These are phyloP conservation scores for Basidioascus undulatus DNA, from an alignment of 768 basidiomycete genomes.

Conservation along the genomic window DNA sequence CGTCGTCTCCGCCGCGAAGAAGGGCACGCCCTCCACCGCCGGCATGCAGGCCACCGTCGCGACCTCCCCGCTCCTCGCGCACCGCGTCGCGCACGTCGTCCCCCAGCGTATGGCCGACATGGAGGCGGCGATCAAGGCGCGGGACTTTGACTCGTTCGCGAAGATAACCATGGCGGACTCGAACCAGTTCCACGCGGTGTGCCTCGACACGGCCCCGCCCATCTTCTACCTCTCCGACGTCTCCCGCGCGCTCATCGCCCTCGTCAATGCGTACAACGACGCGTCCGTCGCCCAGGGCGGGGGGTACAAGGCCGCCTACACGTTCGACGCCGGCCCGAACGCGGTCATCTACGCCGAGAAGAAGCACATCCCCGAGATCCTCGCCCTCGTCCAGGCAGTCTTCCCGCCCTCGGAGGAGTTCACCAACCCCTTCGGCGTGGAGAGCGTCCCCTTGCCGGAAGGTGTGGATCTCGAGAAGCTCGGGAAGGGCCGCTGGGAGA, in stretches of 20 bases:
- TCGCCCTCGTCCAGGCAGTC: slow-evolving; percentile 48
- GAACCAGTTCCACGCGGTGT: slow-evolving; percentile 96
- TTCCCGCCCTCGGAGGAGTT: slow-evolving; percentile 73
- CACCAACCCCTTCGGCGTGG: slow-evolving; percentile 46
- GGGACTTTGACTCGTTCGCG: slow-evolving; percentile 75
- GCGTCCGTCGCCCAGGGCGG: slow-evolving; percentile 32
- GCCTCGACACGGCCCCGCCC: slow-evolving; percentile 85
- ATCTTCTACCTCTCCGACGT: slow-evolving; percentile 99
- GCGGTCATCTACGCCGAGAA: slow-evolving; percentile 81
- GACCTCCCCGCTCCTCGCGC: slow-evolving; percentile 63
- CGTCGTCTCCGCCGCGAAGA: slow-evolving; percentile 86
- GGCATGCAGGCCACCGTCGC: slow-evolving; percentile 98
- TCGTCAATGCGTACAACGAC: slow-evolving; percentile 87
- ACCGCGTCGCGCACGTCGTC: slow-evolving; percentile 68
- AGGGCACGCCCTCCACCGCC: slow-evolving; percentile 76
- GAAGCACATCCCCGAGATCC: slow-evolving; percentile 51
- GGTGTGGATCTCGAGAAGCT: slow-evolving; percentile 64
- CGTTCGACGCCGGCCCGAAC: slow-evolving; percentile 97
- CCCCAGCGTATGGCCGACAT: slow-evolving; percentile 67
- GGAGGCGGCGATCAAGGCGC: slow-evolving; percentile 44
- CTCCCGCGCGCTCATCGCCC: slow-evolving; percentile 65
- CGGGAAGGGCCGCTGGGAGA: slow-evolving; percentile 38
- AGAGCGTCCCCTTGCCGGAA: too few species aligned
- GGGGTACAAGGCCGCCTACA: slow-evolving; percentile 72
- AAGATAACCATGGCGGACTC: slow-evolving; percentile 87